Evolutionary conservation across 495 filamentous ascomycete species (phyloP), one percentile per base, ranked within the genome.

Genomic region (Penicillium lagena): DNA sequence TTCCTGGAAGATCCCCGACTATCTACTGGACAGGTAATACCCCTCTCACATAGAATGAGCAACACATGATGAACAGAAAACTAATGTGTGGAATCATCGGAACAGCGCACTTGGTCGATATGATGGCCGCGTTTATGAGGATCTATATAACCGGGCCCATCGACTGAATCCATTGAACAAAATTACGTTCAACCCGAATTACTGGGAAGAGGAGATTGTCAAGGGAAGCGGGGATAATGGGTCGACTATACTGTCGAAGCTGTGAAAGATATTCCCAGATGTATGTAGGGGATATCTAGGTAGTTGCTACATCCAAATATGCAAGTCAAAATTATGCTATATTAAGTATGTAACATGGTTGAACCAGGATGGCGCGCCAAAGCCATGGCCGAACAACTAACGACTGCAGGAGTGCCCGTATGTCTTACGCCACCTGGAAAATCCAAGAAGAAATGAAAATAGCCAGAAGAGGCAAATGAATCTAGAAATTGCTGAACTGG

Each of bases 41-140:
- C 22, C 22, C 15, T 17, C 22, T 22, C 22, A 22, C 4, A 22
- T 2, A 22, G 4, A 22, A 22, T 22, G 6, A 22, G 22, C 6
- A 6, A 22, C 4, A 22, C 2, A 17, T 17, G 17, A 22, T 22
- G 22, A 22, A 22, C 0, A 22, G 22, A 22, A 22, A 22, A 22
- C 22, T 22, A 22, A 22, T 22, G 22, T 0, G 0, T 22, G 22
- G 22, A 22, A 3, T 22, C 22, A 22, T 22, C 22, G 22, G 22
- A 22, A 4, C 22, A 64, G 61, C 51, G 70, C 72, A 13, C 59
- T 76, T 4, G 71, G 71, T 10, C 55, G 70, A 27, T 66, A 62
- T 45, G 69, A 75, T 50, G 72, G 72, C 1, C 65, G 60, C 28
- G 71, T 74, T 7, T 76, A 76, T 44, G 71, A 75, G 45, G 70